Evolutionary conservation across 495 filamentous ascomycete genomes (phyloP), one percentile per base, ranked within the genome.

Genomic region (Pseudevernia furfuracea): DNA sequence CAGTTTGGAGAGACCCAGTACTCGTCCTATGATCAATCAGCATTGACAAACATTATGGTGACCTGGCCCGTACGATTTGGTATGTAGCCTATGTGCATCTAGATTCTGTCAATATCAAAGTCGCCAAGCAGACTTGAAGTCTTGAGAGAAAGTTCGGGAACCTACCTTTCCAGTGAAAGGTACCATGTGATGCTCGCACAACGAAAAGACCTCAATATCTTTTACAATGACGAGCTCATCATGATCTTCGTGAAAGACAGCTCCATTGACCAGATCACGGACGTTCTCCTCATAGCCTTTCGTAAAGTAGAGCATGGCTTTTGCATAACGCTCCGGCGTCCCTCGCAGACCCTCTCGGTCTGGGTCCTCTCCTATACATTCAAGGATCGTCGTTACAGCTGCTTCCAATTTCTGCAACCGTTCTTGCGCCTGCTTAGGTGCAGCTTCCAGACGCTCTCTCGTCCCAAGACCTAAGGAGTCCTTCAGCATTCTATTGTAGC

Each of bases 21-120:
- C 95, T 76, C 89, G 76, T 62, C 62, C 81, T 79, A 67, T 81
- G 77, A 67, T 86, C 81, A 21, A 92, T 95, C 61, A 97, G 57
- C 23, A 55, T 32, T 17, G 52, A 23, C 15, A 19, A 39, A 10
- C 1, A 2, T 55, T 6, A 38, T 32, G 34, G 21, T 36, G 7
- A 21, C 14, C 46, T 12, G 30, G 41, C 30, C 59, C 57, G 14
- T 68, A 68, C 85, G 80, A 67, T 87, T 82, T 28, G 94, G 94
- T 63, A 98, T 97, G 73, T 97, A 98, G 37, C 94, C 95, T 69
- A 98, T 97, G 78, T 97, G 94, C 90, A 98, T 96, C 88, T 91
- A 60, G 9, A 46, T 61, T 12, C 25, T 15, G 64, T 65, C 39
- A 72, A 69, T 61, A 64, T 41, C 34, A 34, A 34, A 21, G 14